Evolutionary conservation across 108 stramenopile species (phyloP), one percentile per base, ranked within the genome.

Genomic region (Skeletonema marinoi): DNA sequence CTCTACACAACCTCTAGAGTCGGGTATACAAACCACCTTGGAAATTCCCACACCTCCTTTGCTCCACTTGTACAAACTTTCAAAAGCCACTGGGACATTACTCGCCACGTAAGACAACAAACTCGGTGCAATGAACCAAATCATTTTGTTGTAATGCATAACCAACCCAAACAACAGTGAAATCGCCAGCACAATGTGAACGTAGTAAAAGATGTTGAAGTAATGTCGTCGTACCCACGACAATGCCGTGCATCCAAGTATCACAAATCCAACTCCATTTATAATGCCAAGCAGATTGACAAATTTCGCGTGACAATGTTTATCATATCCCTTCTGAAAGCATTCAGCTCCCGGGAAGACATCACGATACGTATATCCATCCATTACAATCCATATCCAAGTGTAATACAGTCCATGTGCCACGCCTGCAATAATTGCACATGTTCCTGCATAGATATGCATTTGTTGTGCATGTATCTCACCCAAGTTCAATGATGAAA

Each of bases 111-210:
- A 93, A 65, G 86, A 88, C n/a, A 93, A 61, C 4, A 93, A 3
- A 21, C 88, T 78, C 14, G 86, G 86, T 13, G 83, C 75, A 36
- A 89, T 50, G 67, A 88, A 93, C 33, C 78, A 75, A 25, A 90
- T 85, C 65, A 85, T 69, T 50, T 81, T 82, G 39, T 89, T 86
- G 74, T 85, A 88, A 81, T 93, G 92, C 68, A 89, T 64, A 6
- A 88, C 46, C 29, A 85, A 50, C 12, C 65, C 65, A 10, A 88
- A 39, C 21, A 69, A 58, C 2, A 88, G 25, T 39, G 82, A 74
- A 29, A 65, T 39, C 17, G 78, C 66, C 16, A 85, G 19, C 8
- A 86, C 66, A 31, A 80, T 63, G 35, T 80, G 79, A 6, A 54
- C 14, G 4, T 38, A 42, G 70, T 86, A 87, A 65, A 93, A 93